Conservation (phyloP, 2,329 filamentous ascomycete genomes). For the Anisogramma anomala region DNA sequence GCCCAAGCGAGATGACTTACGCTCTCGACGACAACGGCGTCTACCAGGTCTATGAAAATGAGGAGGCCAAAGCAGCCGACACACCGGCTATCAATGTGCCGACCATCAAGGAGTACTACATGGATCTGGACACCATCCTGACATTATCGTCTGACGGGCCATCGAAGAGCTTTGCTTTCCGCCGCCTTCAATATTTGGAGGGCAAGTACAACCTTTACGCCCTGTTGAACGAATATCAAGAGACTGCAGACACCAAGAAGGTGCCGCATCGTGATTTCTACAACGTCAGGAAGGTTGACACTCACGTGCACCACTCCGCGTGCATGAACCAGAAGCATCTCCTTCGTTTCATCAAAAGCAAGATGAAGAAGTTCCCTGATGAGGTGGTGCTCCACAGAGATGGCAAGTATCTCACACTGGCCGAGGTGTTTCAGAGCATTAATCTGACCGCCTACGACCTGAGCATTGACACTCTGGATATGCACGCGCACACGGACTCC, state of each 20-base stretch:
- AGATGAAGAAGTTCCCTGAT: slow-evolving; percentile 97
- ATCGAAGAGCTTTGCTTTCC: slow-evolving; percentile 93
- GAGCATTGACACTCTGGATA: slow-evolving; percentile 95
- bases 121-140: slow-evolving; percentile 79
- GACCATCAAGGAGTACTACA: slow-evolving; percentile 87
- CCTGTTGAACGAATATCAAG: slow-evolving; percentile 91
- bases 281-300: slow-evolving; percentile 97
- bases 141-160: slow-evolving; percentile 90
- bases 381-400: slow-evolving; percentile 89
- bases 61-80: slow-evolving; percentile 47
- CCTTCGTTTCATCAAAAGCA: slow-evolving; percentile 96
- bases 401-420: slow-evolving; percentile 79
- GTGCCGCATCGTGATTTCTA: slow-evolving; percentile 98
- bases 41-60: slow-evolving; percentile 79
- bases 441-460: slow-evolving; percentile 95
- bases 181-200: slow-evolving; percentile 87
- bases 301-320: slow-evolving; percentile 96
- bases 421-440: slow-evolving; percentile 93
- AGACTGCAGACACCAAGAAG: slow-evolving; percentile 94
- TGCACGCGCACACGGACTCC: slow-evolving; percentile 97
- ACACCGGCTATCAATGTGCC: slow-evolving; percentile 73
- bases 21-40: slow-evolving; percentile 74
- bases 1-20: slow-evolving; percentile 59
- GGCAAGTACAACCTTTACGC: slow-evolving; percentile 94
- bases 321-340: slow-evolving; percentile 99